phyloP scores from a whole-genome alignment of 164 flowering plant genomes.

The Aristolochia contorta region DNA sequence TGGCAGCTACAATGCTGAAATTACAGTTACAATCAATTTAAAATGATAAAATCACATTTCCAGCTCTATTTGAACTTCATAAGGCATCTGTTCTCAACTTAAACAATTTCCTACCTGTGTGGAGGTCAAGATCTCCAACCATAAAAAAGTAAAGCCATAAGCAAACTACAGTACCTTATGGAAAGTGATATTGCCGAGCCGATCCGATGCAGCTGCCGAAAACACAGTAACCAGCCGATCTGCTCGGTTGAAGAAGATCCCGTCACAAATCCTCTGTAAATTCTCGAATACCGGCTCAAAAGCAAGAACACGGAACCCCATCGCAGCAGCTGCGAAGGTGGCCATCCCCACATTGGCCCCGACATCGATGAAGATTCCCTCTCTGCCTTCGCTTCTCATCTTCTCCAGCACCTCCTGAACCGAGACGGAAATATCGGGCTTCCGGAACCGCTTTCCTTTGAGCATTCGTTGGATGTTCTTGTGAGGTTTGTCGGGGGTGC shows the following conservation, averaged over 20 bases:
- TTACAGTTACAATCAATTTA: too few species aligned
- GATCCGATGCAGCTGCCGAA: conserved; percentile 92
- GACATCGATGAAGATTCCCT: conserved; percentile 71
- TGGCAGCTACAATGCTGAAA: too few species aligned
- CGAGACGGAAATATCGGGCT: conserved; percentile 68
- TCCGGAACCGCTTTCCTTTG: conserved; percentile 73
- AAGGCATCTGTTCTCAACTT: too few species aligned
- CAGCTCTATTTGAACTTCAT: too few species aligned
- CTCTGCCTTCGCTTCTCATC: conserved; percentile 24
- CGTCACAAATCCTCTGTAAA: conserved; percentile 95
- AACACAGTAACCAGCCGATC: conserved; percentile 57
- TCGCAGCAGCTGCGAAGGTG: conserved; percentile 83
- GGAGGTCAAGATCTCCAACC: not conserved
- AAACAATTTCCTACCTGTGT: too few species aligned
- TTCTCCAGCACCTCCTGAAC: conserved; percentile 50
- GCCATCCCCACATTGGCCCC: conserved; percentile 99
- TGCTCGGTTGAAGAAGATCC: conserved; percentile 73
- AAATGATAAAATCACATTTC: too few species aligned
- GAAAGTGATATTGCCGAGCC: conserved; percentile 70
- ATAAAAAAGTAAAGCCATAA: not conserved
- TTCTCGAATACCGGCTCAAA: conserved; percentile 98
- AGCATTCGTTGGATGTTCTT: conserved; percentile 69
- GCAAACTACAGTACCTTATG: conserved; percentile 50
- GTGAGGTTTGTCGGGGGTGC: conserved; percentile 85
- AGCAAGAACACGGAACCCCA: conserved; percentile 84